Evolutionary conservation across 345 rosid species (phyloP).

Genomic region (Populus euphratica): DNA sequence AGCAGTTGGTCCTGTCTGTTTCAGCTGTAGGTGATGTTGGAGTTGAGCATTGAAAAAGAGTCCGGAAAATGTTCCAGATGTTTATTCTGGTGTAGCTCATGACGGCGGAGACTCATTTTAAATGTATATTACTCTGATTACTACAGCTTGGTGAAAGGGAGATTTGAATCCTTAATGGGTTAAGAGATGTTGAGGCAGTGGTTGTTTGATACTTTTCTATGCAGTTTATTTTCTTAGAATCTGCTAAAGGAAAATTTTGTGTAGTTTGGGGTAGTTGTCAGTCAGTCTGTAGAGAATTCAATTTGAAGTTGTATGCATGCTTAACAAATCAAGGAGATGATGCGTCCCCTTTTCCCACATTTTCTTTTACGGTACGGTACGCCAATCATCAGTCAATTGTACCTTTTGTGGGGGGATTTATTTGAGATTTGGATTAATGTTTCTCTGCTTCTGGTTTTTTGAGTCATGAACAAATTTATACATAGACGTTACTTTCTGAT

Average conservation of each 20-base stretch:
- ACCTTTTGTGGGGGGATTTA: not conserved
- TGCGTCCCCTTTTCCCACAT: not conserved
- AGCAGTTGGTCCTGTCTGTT: constrained; percentile 14
- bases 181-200: constrained; percentile 6
- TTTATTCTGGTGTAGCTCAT: constrained; percentile 28
- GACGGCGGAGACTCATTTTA: constrained; percentile 23
- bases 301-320: not conserved
- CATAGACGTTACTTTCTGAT: too few species aligned
- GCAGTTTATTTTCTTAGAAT: not conserved
- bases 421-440: not conserved
- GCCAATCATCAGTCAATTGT: not conserved
- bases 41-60: constrained; percentile 19
- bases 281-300: not conserved
- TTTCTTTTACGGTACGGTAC: not conserved
- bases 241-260: not conserved
- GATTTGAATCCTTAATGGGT: constrained; percentile 16
- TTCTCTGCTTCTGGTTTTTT: not conserved
- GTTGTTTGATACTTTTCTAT: not conserved
- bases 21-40: constrained; percentile 3
- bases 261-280: not conserved
- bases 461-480: too few species aligned
- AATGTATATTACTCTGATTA: constrained; percentile 13
- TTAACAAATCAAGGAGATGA: not conserved
- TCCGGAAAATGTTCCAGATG: constrained; percentile 17
- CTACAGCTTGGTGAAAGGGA: constrained; percentile 21